Percentiles rank a stretch among this genome's conserved stretches.
phyloP scores from a whole-genome alignment of 495 filamentous ascomycete species.

The Darksidea phi region DNA sequence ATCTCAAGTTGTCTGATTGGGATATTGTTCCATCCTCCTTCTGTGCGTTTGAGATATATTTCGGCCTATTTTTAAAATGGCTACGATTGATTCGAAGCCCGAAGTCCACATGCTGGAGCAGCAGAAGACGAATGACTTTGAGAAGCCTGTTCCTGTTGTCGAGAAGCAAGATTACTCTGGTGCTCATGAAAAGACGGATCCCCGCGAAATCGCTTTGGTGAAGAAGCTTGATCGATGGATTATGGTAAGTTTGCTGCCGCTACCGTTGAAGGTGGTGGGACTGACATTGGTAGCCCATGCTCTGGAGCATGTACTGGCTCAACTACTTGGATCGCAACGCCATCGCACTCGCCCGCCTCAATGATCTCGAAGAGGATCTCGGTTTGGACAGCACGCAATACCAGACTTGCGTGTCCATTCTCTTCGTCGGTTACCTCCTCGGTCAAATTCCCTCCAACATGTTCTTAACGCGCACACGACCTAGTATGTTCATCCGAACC shows the following conservation, averaged over 20 bases:
- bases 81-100: too few species aligned
- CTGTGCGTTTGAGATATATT: too few species aligned
- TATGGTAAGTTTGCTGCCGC: slow-evolving; percentile 38
- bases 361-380: slow-evolving; percentile 50
- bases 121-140: background rate
- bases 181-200: slow-evolving; percentile 46
- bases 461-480: slow-evolving; percentile 45
- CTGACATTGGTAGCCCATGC: slow-evolving; percentile 40
- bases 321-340: slow-evolving; percentile 53
- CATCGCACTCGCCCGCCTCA: slow-evolving; percentile 47
- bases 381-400: slow-evolving; percentile 51
- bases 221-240: slow-evolving; percentile 52
- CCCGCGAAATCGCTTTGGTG: slow-evolving; percentile 48
- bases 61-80: too few species aligned
- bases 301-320: slow-evolving; percentile 54
- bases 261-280: background rate
- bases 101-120: background rate
- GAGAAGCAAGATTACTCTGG: slow-evolving; percentile 45
- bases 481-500: slow-evolving; percentile 37
- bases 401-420: slow-evolving; percentile 44
- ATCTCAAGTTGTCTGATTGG: too few species aligned
- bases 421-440: slow-evolving; percentile 67
- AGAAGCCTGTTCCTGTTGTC: slow-evolving; percentile 1
- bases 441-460: slow-evolving; percentile 23
- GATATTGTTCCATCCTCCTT: too few species aligned